These are phyloP conservation scores for Sphaceloma murrayae DNA, from an alignment of 2,329 filamentous ascomycete species.

Conservation along the genomic window DNA sequence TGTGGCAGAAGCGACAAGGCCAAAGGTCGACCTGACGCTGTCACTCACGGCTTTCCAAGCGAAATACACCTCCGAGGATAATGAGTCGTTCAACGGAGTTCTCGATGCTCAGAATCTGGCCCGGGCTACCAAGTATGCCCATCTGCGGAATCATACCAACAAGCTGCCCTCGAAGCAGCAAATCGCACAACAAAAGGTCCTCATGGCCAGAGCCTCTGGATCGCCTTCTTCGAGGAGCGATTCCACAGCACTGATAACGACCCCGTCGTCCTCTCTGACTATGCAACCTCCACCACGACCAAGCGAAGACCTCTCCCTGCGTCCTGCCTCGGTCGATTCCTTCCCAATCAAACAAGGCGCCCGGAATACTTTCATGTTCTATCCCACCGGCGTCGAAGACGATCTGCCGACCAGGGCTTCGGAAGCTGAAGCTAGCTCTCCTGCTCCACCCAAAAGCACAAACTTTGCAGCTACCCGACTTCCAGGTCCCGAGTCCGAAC, in stretches of 20 bases:
- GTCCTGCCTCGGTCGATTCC: constrained; percentile 65
- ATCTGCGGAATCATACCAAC: constrained; percentile 73
- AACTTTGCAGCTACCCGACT: constrained; percentile 77
- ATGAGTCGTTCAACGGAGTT: constrained; percentile 89
- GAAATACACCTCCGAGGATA: constrained; percentile 94
- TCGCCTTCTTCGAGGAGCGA: constrained; percentile 24
- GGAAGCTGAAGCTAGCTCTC: constrained; percentile 58
- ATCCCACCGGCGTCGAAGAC: constrained; percentile 53
- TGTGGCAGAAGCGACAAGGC: constrained; percentile 33
- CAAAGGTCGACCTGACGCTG: constrained; percentile 62
- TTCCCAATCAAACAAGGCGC: constrained; percentile 56
- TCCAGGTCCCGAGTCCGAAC: constrained; percentile 32
- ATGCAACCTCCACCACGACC: constrained; percentile 31
- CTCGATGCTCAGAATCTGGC: constrained; percentile 86
- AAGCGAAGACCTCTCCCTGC: constrained; percentile 53
- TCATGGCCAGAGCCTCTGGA: constrained; percentile 42
- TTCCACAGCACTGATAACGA: background rate
- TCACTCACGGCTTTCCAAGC: constrained; percentile 78
- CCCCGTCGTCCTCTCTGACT: background rate
- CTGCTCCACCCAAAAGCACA: constrained; percentile 66
- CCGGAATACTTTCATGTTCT: constrained; percentile 82
- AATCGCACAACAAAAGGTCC: constrained; percentile 50
- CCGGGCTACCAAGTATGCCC: constrained; percentile 72
- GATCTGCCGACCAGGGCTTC: constrained; percentile 52
- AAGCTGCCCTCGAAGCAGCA: constrained; percentile 60